Evolutionary conservation across 176 grass and related monocot genomes (phyloP).

Genomic region (Hsuehochloa calcarea): DNA sequence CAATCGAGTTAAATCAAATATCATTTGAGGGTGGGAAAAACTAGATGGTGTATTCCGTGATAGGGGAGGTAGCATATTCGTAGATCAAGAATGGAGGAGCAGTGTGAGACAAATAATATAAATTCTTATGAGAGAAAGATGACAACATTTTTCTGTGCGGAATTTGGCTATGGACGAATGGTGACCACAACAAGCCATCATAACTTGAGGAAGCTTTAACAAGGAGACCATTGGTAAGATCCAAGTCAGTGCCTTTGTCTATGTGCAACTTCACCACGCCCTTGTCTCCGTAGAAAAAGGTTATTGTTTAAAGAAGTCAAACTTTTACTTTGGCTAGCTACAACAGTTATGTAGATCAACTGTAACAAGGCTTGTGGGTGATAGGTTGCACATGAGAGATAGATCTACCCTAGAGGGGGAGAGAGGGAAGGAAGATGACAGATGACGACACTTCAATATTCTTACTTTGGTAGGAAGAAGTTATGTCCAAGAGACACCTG

Average conservation of each 20-base stretch:
- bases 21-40: not conserved
- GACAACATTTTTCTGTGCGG: too few relatives aligned
- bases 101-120: not conserved
- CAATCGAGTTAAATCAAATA: not conserved
- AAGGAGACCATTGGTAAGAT: not conserved
- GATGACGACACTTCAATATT: not conserved
- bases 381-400: not conserved
- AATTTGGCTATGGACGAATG: too few relatives aligned
- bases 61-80: not conserved
- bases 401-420: not conserved
- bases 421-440: not conserved
- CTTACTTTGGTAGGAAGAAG: not conserved
- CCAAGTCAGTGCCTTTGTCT: not conserved
- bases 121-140: too few relatives aligned
- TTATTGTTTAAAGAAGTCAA: not conserved
- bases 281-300: not conserved
- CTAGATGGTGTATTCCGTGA: not conserved
- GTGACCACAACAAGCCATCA: not conserved
- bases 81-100: not conserved
- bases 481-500: not conserved
- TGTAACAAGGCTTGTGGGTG: too few relatives aligned
- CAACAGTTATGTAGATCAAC: not conserved
- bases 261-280: not conserved
- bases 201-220: not conserved
- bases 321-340: not conserved